Evolutionary conservation across 2,329 filamentous ascomycete genomes (phyloP).

Genomic region (Neofusicoccum umdonicola): DNA sequence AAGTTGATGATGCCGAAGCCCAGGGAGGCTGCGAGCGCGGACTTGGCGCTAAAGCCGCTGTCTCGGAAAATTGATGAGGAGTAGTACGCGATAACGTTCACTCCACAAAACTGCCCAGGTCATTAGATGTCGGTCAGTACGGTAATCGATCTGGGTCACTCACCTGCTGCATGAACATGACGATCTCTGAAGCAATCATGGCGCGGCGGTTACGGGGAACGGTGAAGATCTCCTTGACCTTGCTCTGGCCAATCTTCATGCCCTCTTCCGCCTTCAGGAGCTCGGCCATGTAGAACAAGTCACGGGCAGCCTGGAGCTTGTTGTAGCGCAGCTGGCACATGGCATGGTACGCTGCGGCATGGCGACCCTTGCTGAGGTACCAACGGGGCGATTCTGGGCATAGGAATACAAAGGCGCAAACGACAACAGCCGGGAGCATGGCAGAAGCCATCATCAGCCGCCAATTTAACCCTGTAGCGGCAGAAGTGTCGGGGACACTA

Average conservation of each 20-base stretch:
- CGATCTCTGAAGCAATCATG: conserved; percentile 28
- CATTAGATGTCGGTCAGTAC: background rate
- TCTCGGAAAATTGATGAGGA: conserved; percentile 32
- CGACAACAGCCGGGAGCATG: conserved; percentile 28
- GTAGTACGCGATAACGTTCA: conserved; percentile 34
- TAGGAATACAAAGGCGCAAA: conserved; percentile 28
- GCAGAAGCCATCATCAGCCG: conserved; percentile 30
- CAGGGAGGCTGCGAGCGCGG: conserved; percentile 40
- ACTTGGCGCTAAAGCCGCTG: conserved; percentile 26
- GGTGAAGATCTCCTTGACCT: conserved; percentile 27
- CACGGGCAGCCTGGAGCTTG: conserved; percentile 53
- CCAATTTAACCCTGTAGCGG: conserved; percentile 28
- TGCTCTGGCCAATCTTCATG: conserved; percentile 33
- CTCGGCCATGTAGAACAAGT: conserved; percentile 50
- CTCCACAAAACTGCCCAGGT: conserved; percentile 25
- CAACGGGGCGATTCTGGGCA: conserved; percentile 28
- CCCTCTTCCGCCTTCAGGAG: conserved; percentile 33
- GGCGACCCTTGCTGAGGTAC: conserved; percentile 27
- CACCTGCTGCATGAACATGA: conserved; percentile 36
- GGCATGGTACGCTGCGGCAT: conserved; percentile 25
- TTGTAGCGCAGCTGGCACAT: conserved; percentile 55
- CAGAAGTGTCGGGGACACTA: conserved; percentile 22
- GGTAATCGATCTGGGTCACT: background rate
- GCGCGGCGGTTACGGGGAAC: conserved; percentile 31
- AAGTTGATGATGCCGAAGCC: conserved; percentile 48